Percentiles rank a stretch among this genome's conserved stretches.
These are phyloP conservation scores for Licmophora abbreviata DNA, from an alignment of 108 stramenopile genomes.

Conservation along the genomic window DNA sequence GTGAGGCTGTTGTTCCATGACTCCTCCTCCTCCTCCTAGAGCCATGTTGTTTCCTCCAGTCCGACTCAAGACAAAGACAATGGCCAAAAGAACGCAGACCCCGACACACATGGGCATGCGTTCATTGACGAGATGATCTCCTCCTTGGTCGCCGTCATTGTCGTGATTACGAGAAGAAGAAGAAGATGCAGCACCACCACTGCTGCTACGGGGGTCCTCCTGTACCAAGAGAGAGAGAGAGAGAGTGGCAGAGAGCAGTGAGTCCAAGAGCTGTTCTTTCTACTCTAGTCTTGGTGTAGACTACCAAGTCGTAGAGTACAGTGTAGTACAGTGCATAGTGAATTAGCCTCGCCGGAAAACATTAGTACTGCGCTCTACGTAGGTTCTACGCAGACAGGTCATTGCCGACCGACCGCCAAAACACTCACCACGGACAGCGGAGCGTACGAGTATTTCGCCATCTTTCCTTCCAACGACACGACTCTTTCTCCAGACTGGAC, in stretches of 20 bases:
- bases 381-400: neutral
- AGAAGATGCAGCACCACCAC: conserved; percentile 13
- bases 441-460: conserved; percentile 88
- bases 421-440: conserved; percentile 74
- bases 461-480: too few relatives aligned
- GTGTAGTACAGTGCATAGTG: neutral
- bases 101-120: conserved; percentile 87
- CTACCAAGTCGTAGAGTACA: neutral
- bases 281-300: too few relatives aligned
- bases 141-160: conserved; percentile 21
- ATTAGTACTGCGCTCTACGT: neutral
- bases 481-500: too few relatives aligned
- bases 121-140: conserved; percentile 64
- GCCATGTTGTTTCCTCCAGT: conserved; percentile 41
- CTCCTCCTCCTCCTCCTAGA: neutral
- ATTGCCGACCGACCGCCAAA: neutral
- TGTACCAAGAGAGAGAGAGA: neutral
- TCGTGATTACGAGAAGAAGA: neutral
- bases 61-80: conserved; percentile 78
- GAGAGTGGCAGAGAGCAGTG: neutral
- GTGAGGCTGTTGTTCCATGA: too few relatives aligned
- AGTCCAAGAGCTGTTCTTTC: conserved; percentile 1
- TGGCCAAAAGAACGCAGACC: conserved; percentile 75
- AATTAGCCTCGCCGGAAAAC: neutral
- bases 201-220: neutral